Evolutionary conservation across 1,284 basidiomycete species (phyloP).

Genomic region (Ceratobasidium sp.): DNA sequence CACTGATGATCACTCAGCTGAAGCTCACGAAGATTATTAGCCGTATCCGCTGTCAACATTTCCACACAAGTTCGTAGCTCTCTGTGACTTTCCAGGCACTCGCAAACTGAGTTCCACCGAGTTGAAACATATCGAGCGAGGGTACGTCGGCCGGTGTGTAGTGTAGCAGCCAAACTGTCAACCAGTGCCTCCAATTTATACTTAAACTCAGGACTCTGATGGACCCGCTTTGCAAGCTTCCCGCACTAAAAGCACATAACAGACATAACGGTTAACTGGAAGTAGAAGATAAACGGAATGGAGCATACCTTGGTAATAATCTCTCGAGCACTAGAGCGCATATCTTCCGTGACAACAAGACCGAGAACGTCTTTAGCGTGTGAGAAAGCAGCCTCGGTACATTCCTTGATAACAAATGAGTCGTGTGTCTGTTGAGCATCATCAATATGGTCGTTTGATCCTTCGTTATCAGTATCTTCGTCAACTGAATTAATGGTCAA

Average conservation of each 20-base stretch:
- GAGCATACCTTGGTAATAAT: not conserved
- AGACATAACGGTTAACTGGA: too few species aligned
- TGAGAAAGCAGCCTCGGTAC: not conserved
- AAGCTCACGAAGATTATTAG: not conserved
- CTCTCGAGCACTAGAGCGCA: not conserved
- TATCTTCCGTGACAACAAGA: not conserved
- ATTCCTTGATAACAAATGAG: not conserved
- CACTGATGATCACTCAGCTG: not conserved
- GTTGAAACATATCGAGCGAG: not conserved
- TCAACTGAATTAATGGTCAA: too few species aligned
- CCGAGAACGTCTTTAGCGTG: not conserved
- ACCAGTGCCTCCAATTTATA: not conserved
- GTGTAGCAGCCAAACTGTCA: not conserved
- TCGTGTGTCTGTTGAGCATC: too few species aligned
- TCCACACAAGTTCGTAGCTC: not conserved
- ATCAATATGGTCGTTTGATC: not conserved
- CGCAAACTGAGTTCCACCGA: not conserved
- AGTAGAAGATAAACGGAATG: too few species aligned
- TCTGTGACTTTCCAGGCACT: not conserved
- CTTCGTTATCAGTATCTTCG: not conserved
- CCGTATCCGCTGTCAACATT: not conserved
- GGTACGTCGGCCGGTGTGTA: not conserved
- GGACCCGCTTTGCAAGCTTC: not conserved
- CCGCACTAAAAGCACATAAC: not conserved
- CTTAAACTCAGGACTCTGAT: not conserved